Conservation (phyloP, 768 basidiomycete genomes). For the Sarcomyxa edulis region DNA sequence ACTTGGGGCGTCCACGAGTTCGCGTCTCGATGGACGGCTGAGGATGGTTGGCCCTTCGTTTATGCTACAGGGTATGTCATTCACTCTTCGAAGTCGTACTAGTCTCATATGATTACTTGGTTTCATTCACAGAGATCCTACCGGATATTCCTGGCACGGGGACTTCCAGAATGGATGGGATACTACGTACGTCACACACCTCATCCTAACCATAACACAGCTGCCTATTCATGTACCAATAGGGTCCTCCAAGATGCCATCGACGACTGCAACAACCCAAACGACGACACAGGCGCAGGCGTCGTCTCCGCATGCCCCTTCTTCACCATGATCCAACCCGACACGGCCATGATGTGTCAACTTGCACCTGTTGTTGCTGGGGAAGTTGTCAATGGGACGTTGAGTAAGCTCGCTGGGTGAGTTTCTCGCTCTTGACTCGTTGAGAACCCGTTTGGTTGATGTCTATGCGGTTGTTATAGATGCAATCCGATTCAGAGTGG, state of each 20-base stretch:
- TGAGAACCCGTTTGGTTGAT: too few species aligned
- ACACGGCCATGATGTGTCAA: too few species aligned
- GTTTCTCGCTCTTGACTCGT: too few species aligned
- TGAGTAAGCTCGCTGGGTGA: too few species aligned
- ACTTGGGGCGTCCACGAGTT: constrained; percentile 34
- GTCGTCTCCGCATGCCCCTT: constrained; percentile 33
- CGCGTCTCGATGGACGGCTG: constrained; percentile 31
- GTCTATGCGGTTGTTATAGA: too few species aligned
- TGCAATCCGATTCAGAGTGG: too few species aligned
- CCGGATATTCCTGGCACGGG: constrained; percentile 43
- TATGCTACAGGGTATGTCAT: constrained; percentile 34
- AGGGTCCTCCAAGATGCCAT: constrained; percentile 41
- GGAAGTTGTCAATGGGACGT: too few species aligned
- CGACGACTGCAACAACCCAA: constrained; percentile 36
- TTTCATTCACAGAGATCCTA: constrained; percentile 37
- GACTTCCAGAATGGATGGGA: constrained; percentile 53
- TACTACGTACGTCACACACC: too few species aligned
- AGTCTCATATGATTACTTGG: background rate
- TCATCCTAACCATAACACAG: too few species aligned
- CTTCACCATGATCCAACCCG: constrained; percentile 25
- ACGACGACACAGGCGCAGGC: constrained; percentile 28
- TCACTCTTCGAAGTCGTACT: too few species aligned
- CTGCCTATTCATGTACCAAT: too few species aligned
- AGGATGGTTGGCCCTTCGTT: constrained; percentile 35
- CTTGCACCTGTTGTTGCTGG: too few species aligned